Conservation (phyloP, 768 basidiomycete species). For the Boletus tomentosulus region DNA sequence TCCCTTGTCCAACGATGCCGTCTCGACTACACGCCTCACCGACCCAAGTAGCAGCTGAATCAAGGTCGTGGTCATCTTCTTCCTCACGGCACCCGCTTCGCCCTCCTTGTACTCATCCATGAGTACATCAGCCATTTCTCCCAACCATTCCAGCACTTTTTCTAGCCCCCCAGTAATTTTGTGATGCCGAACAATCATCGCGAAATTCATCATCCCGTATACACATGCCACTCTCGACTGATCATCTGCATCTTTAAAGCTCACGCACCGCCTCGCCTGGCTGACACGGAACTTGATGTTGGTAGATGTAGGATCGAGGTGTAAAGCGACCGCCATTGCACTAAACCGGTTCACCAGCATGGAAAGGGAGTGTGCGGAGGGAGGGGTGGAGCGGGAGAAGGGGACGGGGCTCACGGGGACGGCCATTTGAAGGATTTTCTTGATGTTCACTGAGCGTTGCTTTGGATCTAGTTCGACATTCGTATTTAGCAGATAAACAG, state of each 20-base stretch:
- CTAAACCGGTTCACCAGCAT: slow-evolving; percentile 81
- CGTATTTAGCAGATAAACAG: slow-evolving; percentile 33
- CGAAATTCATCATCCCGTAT: slow-evolving; percentile 69
- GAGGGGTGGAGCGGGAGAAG: slow-evolving; percentile 52
- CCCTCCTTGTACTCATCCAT: slow-evolving; percentile 48
- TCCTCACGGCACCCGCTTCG: slow-evolving; percentile 18
- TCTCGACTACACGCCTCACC: slow-evolving; percentile 49
- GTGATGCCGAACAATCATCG: slow-evolving; percentile 55
- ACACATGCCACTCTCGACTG: slow-evolving; percentile 68
- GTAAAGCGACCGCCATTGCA: slow-evolving; percentile 64
- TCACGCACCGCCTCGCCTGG: slow-evolving; percentile 64
- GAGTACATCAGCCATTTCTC: slow-evolving; percentile 53
- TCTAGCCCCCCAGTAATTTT: slow-evolving; percentile 40
- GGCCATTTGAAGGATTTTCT: slow-evolving; percentile 67
- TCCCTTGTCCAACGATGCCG: slow-evolving; percentile 35
- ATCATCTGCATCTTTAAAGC: slow-evolving; percentile 61
- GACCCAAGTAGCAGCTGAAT: slow-evolving; percentile 55
- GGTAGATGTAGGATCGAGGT: slow-evolving; percentile 53
- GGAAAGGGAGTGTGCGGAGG: slow-evolving; percentile 54
- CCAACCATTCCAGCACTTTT: slow-evolving; percentile 59
- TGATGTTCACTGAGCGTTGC: slow-evolving; percentile 42
- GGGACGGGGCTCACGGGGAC: slow-evolving; percentile 68
- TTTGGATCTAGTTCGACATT: slow-evolving; percentile 32
- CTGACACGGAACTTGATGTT: slow-evolving; percentile 51
- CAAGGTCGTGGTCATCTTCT: slow-evolving; percentile 33